These are phyloP conservation scores for Pseudocercospora vitis DNA, from an alignment of 2,329 filamentous ascomycete species.

Conservation along the genomic window DNA sequence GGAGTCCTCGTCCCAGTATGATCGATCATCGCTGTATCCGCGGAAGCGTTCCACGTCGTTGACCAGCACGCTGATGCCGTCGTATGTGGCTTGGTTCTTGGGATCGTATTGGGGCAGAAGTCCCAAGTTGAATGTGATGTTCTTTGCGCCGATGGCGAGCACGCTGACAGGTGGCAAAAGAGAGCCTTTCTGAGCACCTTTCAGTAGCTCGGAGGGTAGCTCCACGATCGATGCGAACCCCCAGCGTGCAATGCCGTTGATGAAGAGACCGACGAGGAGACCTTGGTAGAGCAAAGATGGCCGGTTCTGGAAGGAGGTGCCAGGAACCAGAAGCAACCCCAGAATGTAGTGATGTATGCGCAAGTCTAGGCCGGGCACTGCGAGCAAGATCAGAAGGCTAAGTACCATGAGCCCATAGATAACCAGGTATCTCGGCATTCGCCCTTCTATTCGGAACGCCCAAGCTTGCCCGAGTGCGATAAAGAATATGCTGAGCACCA, in stretches of 20 bases:
- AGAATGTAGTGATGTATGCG: constrained; percentile 96
- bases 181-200: constrained; percentile 54
- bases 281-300: constrained; percentile 86
- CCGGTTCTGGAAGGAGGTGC: constrained; percentile 84
- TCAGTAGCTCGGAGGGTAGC: constrained; percentile 70
- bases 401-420: constrained; percentile 70
- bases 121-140: constrained; percentile 65
- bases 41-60: constrained; percentile 82
- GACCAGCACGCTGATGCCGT: constrained; percentile 76
- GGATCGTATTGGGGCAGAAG: constrained; percentile 37
- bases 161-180: constrained; percentile 56
- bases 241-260: constrained; percentile 93
- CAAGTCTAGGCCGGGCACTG: constrained; percentile 73
- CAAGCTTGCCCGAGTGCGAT: constrained; percentile 77
- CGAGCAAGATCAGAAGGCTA: constrained; percentile 68
- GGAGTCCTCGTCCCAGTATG: constrained; percentile 41
- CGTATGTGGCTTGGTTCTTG: constrained; percentile 53
- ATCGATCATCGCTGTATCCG: constrained; percentile 63
- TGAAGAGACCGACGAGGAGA: constrained; percentile 82
- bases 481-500: constrained; percentile 67
- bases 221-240: constrained; percentile 87
- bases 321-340: constrained; percentile 79
- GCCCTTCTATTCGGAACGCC: constrained; percentile 81
- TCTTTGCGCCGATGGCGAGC: constrained; percentile 51
- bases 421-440: constrained; percentile 73